Base-by-base conservation (phyloP, 1,139 yeast genomes). In the Saccharomyces hybrid region DNA sequence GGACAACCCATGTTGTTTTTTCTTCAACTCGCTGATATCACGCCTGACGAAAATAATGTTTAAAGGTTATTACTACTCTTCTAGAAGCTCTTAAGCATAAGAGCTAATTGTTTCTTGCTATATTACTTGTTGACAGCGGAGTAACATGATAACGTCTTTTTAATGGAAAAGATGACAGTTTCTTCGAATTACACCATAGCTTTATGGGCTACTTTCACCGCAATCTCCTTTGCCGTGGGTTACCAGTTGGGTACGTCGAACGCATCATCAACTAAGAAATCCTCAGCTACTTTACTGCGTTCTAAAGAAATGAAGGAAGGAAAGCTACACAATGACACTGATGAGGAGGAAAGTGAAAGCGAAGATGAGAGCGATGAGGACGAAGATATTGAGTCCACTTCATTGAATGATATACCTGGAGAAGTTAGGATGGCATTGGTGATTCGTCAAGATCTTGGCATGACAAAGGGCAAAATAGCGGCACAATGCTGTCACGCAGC, bases 401-500 rank as follows among this genome's bases (percentile, higher is more conserved):
- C 79, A 2, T 71, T 85, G 58, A 85, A 85, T 62, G 81, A 76
- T 23, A 73, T 83, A 20, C 88, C 83, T 2, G 93, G 88, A 3
- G 96, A 88, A 68, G 91, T 87, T 47, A 77, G 90, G 61, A 86
- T 93, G 96, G 90, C 95, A 0, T 75, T 95, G 42, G 82, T 90
- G 1, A 91, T 93, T 1, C 82, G 99, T 57, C 88, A 86, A 48
- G 99, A 93, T 68, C 74, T 93, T 59, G 84, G 83, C 54, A 93
- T 93, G 99, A 84, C 88, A 49, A 90, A 89, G 71, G 99, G 99
- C 38, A 95, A 95, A 69, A 87, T 88, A 1, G 98, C 98, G 1
- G 99, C 99, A 1, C 99, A 93, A 70, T 91, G 98, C 69, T 85
- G 90, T 52, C 99, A 93, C 73, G 99, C 99, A n/a, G 95, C 99